Percentiles rank a stretch among this genome's conserved stretches.
Evolutionary conservation across 208 protist genomes (phyloP).

Genomic region (Crithidia brevicula): DNA sequence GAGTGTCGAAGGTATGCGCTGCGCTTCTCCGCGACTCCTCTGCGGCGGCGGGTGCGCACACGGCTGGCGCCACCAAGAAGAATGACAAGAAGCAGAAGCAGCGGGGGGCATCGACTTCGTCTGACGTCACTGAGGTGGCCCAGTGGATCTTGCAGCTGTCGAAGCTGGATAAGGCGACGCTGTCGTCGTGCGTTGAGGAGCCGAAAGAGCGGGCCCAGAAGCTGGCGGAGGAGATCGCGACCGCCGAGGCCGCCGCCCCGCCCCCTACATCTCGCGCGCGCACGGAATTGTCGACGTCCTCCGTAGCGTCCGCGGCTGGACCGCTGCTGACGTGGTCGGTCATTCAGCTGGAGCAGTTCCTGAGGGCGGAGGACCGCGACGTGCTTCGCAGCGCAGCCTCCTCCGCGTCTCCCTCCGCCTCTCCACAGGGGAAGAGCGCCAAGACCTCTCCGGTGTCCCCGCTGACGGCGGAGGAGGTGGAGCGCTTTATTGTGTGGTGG

Average conservation of each 20-base stretch:
- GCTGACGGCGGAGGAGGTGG: slow-evolving; percentile 33
- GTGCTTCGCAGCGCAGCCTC: slow-evolving; percentile 13
- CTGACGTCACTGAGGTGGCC: slow-evolving; percentile 9
- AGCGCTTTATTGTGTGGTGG: slow-evolving; percentile 44
- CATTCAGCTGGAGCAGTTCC: slow-evolving; percentile 38
- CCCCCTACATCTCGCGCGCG: slow-evolving; percentile 22
- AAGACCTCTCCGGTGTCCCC: not conserved
- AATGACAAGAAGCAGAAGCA: slow-evolving; percentile 3
- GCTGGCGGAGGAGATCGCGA: slow-evolving; percentile 20
- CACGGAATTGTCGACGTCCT: slow-evolving; percentile 13
- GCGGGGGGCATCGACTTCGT: not conserved
- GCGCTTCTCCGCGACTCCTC: slow-evolving; percentile 11
- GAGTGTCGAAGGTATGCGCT: slow-evolving; percentile 25
- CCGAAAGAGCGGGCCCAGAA: slow-evolving; percentile 13
- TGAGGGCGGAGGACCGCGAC: slow-evolving; percentile 36
- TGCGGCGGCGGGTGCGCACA: no score
- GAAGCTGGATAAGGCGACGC: slow-evolving; percentile 24
- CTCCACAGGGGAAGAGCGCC: not conserved
- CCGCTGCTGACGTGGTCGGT: slow-evolving; percentile 37
- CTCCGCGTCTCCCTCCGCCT: not conserved
- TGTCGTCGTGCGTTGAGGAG: slow-evolving; percentile 17
- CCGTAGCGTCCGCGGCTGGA: not conserved
- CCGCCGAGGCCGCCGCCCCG: slow-evolving; percentile 7
- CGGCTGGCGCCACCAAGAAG: not conserved
- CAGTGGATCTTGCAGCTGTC: slow-evolving; percentile 15